Evolutionary conservation across 192 early-diverging fungal species (phyloP).

Genomic region (Haplosporangium gracile): DNA sequence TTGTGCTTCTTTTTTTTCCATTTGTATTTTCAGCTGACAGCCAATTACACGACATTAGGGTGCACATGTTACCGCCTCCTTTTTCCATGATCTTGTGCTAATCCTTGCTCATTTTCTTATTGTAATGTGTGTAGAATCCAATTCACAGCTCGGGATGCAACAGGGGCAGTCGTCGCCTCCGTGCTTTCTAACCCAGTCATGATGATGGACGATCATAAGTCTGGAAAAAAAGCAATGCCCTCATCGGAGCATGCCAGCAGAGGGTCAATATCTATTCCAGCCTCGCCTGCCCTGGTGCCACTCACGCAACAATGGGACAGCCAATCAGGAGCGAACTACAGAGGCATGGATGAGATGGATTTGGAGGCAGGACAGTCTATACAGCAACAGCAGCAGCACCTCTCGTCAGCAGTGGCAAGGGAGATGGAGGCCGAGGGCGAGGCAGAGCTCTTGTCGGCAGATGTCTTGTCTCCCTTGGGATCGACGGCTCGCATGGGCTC

Average conservation of each 20-base stretch:
- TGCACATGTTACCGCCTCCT: conserved; percentile 32
- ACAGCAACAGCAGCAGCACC: not conserved
- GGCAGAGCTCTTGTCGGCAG: not conserved
- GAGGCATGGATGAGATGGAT: conserved; percentile 20
- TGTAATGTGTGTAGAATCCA: conserved; percentile 67
- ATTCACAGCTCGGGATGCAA: conserved; percentile 74
- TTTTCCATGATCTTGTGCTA: not conserved
- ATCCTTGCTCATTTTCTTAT: not conserved
- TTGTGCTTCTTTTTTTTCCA: not conserved
- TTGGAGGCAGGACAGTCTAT: conserved; percentile 12
- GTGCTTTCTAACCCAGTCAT: conserved; percentile 85
- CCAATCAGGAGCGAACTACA: not conserved
- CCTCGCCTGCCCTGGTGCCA: not conserved
- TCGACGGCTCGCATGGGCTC: not conserved
- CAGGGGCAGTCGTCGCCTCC: conserved; percentile 71
- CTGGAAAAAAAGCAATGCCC: conserved; percentile 61
- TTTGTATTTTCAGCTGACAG: conserved; percentile 44
- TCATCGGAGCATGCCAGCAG: conserved; percentile 1
- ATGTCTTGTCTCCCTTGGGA: not conserved
- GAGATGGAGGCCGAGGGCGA: conserved; percentile 20
- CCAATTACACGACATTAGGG: not conserved
- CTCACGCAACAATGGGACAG: not conserved
- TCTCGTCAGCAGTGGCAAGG: not conserved
- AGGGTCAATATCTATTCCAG: not conserved
- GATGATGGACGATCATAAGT: conserved; percentile 94